Base-by-base conservation (phyloP, 345 rosid species). In the Balakata baccata region DNA sequence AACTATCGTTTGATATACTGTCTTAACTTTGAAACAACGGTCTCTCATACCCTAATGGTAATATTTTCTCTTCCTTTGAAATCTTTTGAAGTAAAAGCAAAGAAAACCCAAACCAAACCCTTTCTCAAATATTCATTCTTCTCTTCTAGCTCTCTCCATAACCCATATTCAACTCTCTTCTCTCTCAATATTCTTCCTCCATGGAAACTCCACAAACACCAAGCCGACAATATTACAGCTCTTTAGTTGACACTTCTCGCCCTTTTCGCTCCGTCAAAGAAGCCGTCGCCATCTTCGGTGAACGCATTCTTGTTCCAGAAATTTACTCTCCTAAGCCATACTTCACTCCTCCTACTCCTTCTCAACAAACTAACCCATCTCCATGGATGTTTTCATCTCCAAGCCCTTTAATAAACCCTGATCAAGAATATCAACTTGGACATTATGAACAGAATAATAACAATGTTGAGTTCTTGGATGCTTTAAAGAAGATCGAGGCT, bases 241-340 rank as follows among this genome's bases (percentile, higher is more conserved):
- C 88, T 76, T 79, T 60, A 22, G 89, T 94, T 0, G 96, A 92
- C 83, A 82, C 90, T 64, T 92, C 97, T 20, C 89, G 98, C 68
- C 97, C 94, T 63, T 94, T 94, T 75, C 82, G 81, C 65, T 92
- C 97, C 1, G 98, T 94, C 18, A 92, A 85, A 77, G 96, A 94
- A 75, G 98, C 98, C 3, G 89, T 94, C 3, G 97, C 97, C 74
- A 73, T 90, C 20, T 92, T 94, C 52, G 97, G 96, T 3, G 87
- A 92, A 70, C 85, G 89, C 69, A 70, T 92, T 62, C 86, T 82
- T 17, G 68, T 80, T 4, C 84, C 83, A 25, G 85, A 80, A 74
- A 70, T 75, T 1, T 75, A 79, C 78, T 75, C 85, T 11, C 64
- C 78, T 16, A 84, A 76, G 60, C 76, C 82, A 11, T 74, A 23